These are phyloP conservation scores for Aspergillus vadensis DNA, from an alignment of 2,329 filamentous ascomycete genomes.

Conservation along the genomic window DNA sequence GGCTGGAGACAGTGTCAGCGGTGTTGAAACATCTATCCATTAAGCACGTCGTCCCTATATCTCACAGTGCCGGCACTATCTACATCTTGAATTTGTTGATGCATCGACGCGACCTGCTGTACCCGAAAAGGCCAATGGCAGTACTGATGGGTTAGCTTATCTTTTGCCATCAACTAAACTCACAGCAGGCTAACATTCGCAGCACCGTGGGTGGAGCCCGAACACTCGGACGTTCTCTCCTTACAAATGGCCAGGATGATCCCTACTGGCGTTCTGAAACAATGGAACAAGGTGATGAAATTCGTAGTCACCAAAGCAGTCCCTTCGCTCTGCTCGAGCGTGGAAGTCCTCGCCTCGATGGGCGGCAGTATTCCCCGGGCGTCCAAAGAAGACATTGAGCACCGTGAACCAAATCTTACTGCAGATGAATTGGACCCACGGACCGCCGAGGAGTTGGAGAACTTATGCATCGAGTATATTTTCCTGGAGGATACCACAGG, in stretches of 20 bases:
- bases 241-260: conserved; percentile 5
- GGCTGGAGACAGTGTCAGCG: neutral
- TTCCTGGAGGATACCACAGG: neutral
- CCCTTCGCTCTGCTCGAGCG: neutral
- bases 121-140: neutral
- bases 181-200: neutral
- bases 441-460: neutral
- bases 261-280: neutral
- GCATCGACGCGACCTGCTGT: neutral
- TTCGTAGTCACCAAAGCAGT: neutral
- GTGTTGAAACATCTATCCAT: conserved; percentile 1
- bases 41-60: neutral
- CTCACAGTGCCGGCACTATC: conserved; percentile 2
- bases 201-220: conserved; percentile 3
- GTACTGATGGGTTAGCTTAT: neutral
- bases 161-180: too few species aligned
- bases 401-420: neutral
- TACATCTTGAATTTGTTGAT: neutral
- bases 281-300: neutral
- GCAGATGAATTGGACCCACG: neutral
- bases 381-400: neutral
- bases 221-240: conserved; percentile 3
- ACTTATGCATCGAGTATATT: neutral
- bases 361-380: neutral
- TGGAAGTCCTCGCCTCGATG: neutral